Evolutionary conservation across 768 basidiomycete genomes (phyloP), one percentile per base, ranked within the genome.

Genomic region (Mycena floridula): DNA sequence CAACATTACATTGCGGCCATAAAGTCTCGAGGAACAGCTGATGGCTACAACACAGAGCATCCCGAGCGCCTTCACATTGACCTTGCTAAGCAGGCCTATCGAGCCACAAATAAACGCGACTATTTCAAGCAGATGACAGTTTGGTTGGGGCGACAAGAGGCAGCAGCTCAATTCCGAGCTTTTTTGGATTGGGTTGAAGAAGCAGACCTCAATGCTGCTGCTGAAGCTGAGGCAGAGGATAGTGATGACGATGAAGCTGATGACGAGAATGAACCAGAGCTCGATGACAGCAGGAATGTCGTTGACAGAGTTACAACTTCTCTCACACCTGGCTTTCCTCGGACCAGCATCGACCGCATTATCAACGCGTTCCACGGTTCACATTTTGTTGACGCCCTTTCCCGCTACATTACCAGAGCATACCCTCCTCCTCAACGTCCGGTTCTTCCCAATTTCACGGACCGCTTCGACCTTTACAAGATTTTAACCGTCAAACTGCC

Each of bases 31-130:
- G 55, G 52, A 4, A 50, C 50, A 5, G 42, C 50, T 0, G 52
- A 59, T 41, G 50, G 52, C 16, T 55, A 51, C 43, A 54, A 54
- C 25, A 59, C 53, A 1, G 63, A 63, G 42, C 25, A 41, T 1
- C 51, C 55, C 1, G 60, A 64, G 47, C 51, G 54, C 5, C 52
- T 66, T 1, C 67, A 68, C 36, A 66, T 66, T 30, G 53, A 67
- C 49, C 60, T 51, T 23, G 56, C 64, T 7, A 70, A 70, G 48
- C 39, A 47, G 7, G 49, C 42, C 24, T 48, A 48, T 21, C 42
- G 16, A 42, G 26, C 37, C 43, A 43, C 32, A 35, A 35, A 35
- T 18, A 35, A 35, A 18, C 32, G 32, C 15, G 18, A 35, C 32
- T 35, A 15, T 35, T 15, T 18, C 13, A 18, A 15, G 15, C 32